phyloP scores from a whole-genome alignment of 1,139 yeast species.

The Suhomyces ambrosiae region DNA sequence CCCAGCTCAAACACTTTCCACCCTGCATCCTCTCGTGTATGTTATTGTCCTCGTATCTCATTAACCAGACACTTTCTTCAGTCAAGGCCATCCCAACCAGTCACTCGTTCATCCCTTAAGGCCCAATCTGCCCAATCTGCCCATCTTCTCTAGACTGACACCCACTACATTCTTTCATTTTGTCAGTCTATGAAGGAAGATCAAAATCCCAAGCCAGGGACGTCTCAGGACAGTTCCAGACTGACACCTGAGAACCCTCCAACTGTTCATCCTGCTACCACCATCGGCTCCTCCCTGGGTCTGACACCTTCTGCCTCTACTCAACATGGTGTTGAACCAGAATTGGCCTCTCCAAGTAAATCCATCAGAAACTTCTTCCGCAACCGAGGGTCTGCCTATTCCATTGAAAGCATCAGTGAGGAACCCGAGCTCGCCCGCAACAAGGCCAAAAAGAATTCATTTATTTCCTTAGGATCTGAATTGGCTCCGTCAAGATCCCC shows the following conservation, averaged over 20 bases:
- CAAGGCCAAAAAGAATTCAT: constrained; percentile 9
- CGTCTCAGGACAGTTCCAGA: not conserved
- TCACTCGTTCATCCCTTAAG: not conserved
- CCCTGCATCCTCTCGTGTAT: constrained; percentile 2
- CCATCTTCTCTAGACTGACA: constrained; percentile 3
- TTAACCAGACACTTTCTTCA: not conserved
- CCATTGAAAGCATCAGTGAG: constrained; percentile 32
- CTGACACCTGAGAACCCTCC: not conserved
- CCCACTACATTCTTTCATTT: constrained; percentile 12
- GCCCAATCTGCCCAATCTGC: not conserved
- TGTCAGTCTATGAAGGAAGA: constrained; percentile 13
- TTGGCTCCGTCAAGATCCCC: constrained; percentile 16
- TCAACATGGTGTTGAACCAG: constrained; percentile 9
- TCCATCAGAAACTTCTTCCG: constrained; percentile 31
- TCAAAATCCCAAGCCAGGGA: constrained; percentile 1
- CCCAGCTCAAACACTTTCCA: not conserved
- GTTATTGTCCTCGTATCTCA: constrained; percentile 1
- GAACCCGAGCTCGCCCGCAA: constrained; percentile 23
- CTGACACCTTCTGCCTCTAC: not conserved
- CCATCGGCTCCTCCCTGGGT: not conserved
- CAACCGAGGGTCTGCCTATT: constrained; percentile 28
- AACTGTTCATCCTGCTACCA: not conserved
- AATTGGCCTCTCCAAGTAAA: constrained; percentile 30
- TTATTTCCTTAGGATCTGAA: constrained; percentile 13
- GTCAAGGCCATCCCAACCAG: constrained; percentile 1